Conservation (phyloP, 2,329 filamentous ascomycete genomes). For the Epichloe sp. region DNA sequence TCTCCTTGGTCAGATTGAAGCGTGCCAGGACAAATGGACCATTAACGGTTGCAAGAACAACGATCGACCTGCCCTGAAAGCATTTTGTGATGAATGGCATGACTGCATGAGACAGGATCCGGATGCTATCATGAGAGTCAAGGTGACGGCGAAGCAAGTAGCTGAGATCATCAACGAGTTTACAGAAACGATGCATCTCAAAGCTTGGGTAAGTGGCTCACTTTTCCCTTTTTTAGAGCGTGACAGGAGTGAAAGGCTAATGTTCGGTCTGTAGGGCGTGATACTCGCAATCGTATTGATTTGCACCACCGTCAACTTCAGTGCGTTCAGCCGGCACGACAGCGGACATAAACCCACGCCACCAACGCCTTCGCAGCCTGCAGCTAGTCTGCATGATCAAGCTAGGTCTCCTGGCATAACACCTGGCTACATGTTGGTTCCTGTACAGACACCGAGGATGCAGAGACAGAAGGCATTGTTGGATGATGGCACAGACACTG, state of each 20-base stretch:
- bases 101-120: constrained; percentile 80
- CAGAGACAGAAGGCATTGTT: constrained; percentile 29
- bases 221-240: neutral
- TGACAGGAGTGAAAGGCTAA: neutral
- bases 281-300: constrained; percentile 35
- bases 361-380: constrained; percentile 6
- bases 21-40: constrained; percentile 60
- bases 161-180: constrained; percentile 91
- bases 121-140: constrained; percentile 61
- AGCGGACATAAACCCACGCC: constrained; percentile 1
- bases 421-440: constrained; percentile 37
- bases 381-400: constrained; percentile 8
- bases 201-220: constrained; percentile 41
- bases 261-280: constrained; percentile 27
- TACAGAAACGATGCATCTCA: constrained; percentile 79
- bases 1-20: constrained; percentile 58
- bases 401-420: constrained; percentile 17
- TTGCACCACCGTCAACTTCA: constrained; percentile 37
- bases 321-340: constrained; percentile 24
- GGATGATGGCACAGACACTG: constrained; percentile 37
- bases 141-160: constrained; percentile 74
- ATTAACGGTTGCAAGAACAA: constrained; percentile 60
- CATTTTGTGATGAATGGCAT: constrained; percentile 67
- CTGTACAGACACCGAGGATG: constrained; percentile 34
- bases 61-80: constrained; percentile 58